These are phyloP conservation scores for Cyberlindnera lachancei DNA, from an alignment of 805 yeast species.

Conservation along the genomic window DNA sequence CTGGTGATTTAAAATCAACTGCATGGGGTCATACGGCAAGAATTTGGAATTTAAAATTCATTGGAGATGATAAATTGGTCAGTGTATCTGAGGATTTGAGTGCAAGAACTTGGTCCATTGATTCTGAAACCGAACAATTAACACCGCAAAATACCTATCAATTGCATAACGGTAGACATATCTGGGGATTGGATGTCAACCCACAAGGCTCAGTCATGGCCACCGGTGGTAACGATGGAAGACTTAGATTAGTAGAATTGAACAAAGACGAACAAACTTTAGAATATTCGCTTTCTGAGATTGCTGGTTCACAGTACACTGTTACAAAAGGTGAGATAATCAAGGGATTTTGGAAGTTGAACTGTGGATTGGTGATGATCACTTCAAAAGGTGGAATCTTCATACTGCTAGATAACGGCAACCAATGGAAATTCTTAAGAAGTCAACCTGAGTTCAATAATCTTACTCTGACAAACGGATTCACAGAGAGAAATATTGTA, in stretches of 20 bases:
- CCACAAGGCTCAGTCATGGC: conserved; percentile 43
- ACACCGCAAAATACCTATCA: conserved; percentile 38
- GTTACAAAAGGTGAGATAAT: conserved; percentile 45
- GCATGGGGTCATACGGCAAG: conserved; percentile 98
- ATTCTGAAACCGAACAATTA: conserved; percentile 17
- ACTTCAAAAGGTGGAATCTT: conserved; percentile 56
- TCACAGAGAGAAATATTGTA: conserved; percentile 27
- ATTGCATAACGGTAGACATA: conserved; percentile 77
- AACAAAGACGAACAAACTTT: conserved; percentile 25
- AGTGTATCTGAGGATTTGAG: conserved; percentile 87
- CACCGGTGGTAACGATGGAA: conserved; percentile 94
- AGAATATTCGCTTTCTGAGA: conserved; percentile 28
- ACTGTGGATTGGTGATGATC: conserved; percentile 38
- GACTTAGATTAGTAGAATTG: conserved; percentile 57
- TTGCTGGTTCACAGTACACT: conserved; percentile 21
- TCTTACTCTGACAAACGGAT: conserved; percentile 37
- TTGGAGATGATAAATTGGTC: conserved; percentile 34
- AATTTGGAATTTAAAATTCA: conserved; percentile 76
- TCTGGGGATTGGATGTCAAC: conserved; percentile 71
- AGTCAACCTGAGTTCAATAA: conserved; percentile 25
- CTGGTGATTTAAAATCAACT: conserved; percentile 55
- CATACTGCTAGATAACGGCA: conserved; percentile 9
- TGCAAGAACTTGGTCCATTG: conserved; percentile 67
- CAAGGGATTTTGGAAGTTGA: conserved; percentile 49
- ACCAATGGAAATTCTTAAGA: conserved; percentile 24